Evolutionary conservation across 75 land plant genomes (phyloP), one percentile per base, ranked within the genome.

Genomic region (Adiantum capillusveneris): DNA sequence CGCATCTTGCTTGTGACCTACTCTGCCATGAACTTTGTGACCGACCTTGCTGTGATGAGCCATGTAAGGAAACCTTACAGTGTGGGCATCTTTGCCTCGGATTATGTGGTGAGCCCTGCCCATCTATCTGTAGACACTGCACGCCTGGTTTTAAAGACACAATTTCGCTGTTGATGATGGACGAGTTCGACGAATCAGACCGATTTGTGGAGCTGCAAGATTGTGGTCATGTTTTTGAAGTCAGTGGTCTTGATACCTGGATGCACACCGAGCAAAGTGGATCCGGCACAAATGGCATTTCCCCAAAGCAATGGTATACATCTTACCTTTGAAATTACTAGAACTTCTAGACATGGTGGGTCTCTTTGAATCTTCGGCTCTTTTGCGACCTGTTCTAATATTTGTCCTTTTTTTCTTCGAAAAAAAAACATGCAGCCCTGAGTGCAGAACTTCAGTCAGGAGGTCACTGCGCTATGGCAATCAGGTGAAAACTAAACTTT

Each of bases 51-150:
- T 66, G 69, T 34, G 65, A 58, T 1, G 18, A 36, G 11, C 69
- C 69, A n/a, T 66, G 69, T 6, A 25, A 45, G 25, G 44, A 59
- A 29, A 14, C 16, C 3, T 50, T 66, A 0, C 29, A 36, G 13
- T 68, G 66, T 60, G 71, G 71, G 17, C 71, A 68, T 19, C 37
- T 39, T 1, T 68, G 70, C 28, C 62, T 62, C 22, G 70, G 70
- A 12, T 37, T 68, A 14, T 68, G 65, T 25, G 66, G 66, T 11
- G 66, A 68, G 49, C 55, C 53, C 9, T 68, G 71, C 17, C 71
- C 71, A 48, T 22, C 17, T n/a, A 24, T 24, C 20, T 68, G 71
- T 43, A 48, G 57, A 14, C 20, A 31, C 31, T 68, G 56, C 49
- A 21, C 44, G 21, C 66, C 66, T 5, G 17, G 50, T 1, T 41